phyloP scores from a whole-genome alignment of 108 stramenopile genomes.

The Cyclotella sp. region DNA sequence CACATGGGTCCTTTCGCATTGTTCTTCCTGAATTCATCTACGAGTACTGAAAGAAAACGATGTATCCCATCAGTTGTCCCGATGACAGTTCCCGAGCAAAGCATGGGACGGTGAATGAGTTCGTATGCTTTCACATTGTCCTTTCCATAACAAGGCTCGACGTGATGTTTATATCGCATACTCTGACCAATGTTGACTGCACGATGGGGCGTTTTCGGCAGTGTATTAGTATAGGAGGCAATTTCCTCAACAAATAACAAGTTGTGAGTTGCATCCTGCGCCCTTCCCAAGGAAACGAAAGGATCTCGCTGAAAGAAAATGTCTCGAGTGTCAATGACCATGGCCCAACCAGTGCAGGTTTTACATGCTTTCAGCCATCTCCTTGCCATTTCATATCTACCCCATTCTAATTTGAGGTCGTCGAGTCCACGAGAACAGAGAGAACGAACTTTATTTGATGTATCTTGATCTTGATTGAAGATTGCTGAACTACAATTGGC shows the following conservation, averaged over 20 bases:
- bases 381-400: constrained; percentile 68
- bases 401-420: constrained; percentile 74
- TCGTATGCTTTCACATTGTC: constrained; percentile 45
- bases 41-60: constrained; percentile 65
- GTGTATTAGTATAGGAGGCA: constrained; percentile 53
- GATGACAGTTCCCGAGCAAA: constrained; percentile 81
- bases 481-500: constrained; percentile 44
- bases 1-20: constrained; percentile 50
- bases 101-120: constrained; percentile 69
- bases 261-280: constrained; percentile 52
- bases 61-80: constrained; percentile 72
- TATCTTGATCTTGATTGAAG: constrained; percentile 10
- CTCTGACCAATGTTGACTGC: constrained; percentile 46
- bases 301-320: constrained; percentile 80
- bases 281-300: constrained; percentile 60
- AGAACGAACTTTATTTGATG: constrained; percentile 38
- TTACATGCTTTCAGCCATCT: constrained; percentile 70
- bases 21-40: constrained; percentile 69
- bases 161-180: constrained; percentile 20
- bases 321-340: constrained; percentile 75
- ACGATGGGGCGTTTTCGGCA: constrained; percentile 25
- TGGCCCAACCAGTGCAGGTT: constrained; percentile 73
- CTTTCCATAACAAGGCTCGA: constrained; percentile 44
- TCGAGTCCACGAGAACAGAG: constrained; percentile 46
- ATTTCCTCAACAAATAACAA: constrained; percentile 75